phyloP scores from a whole-genome alignment of 2,329 filamentous ascomycete genomes.

The Fusarium coffeatum region DNA sequence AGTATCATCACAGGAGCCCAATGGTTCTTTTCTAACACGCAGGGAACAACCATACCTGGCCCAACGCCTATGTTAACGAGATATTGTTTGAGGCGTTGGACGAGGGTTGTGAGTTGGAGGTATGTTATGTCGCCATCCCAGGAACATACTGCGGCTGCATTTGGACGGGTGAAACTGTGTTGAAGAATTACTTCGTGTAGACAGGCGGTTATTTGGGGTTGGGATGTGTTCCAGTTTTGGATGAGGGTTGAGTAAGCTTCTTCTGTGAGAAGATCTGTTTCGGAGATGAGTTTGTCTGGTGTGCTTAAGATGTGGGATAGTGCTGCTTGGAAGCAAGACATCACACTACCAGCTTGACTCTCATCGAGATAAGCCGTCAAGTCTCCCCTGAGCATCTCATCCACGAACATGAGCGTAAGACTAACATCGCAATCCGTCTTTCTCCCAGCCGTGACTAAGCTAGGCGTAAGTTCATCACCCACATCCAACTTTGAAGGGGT shows the following conservation, averaged over 20 bases:
- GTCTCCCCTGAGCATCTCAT: slow-evolving; percentile 57
- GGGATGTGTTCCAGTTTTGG: slow-evolving; percentile 61
- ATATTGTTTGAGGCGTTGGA: slow-evolving; percentile 55
- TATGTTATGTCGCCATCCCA: slow-evolving; percentile 61
- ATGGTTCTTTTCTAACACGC: slow-evolving; percentile 76
- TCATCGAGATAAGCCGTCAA: slow-evolving; percentile 50
- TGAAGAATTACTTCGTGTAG: slow-evolving; percentile 60
- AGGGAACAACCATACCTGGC: slow-evolving; percentile 68
- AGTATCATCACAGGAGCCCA: slow-evolving; percentile 77
- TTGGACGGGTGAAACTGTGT: slow-evolving; percentile 54
- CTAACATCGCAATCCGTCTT: slow-evolving; percentile 61
- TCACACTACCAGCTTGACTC: slow-evolving; percentile 59
- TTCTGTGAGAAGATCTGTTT: slow-evolving; percentile 66
- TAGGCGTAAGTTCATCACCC: neutral
- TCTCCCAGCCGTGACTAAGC: slow-evolving; percentile 44
- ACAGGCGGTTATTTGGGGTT: slow-evolving; percentile 55
- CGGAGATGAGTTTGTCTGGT: slow-evolving; percentile 56
- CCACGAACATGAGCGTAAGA: slow-evolving; percentile 57
- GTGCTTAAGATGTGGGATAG: slow-evolving; percentile 59
- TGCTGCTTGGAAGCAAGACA: slow-evolving; percentile 65
- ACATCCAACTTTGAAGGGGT: slow-evolving; percentile 48
- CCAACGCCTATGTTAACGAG: slow-evolving; percentile 64
- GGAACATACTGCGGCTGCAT: slow-evolving; percentile 56
- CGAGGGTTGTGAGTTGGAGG: slow-evolving; percentile 53
- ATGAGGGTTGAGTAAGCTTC: slow-evolving; percentile 66